A percentile compares a stretch with the other conserved stretches of the same genome.
phyloP scores from a whole-genome alignment of 2,329 filamentous ascomycete genomes.

The Alternaria consortialis region DNA sequence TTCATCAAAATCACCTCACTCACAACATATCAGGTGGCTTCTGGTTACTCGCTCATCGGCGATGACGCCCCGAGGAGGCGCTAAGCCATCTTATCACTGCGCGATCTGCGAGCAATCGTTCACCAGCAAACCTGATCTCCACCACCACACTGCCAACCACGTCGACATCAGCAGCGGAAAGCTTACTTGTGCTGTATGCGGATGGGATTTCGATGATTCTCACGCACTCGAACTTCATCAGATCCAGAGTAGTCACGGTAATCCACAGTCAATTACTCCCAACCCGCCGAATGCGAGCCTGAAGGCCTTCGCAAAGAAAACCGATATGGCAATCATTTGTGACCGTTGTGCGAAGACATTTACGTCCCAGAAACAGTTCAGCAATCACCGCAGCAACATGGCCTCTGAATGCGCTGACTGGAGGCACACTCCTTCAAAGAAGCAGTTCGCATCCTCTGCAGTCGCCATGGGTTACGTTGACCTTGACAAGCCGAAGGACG shows the following conservation, averaged over 20 bases:
- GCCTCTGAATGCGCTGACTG: slow-evolving; percentile 27
- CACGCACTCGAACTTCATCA: slow-evolving; percentile 34
- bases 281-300: slow-evolving; percentile 18
- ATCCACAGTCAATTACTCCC: slow-evolving; percentile 1
- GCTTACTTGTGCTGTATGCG: slow-evolving; percentile 24
- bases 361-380: slow-evolving; percentile 12
- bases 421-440: slow-evolving; percentile 11
- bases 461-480: slow-evolving; percentile 17
- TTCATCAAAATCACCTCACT: neutral
- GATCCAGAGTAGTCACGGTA: slow-evolving; percentile 20
- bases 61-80: neutral
- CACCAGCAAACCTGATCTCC: slow-evolving; percentile 20
- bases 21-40: neutral
- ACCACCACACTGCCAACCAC: slow-evolving; percentile 25
- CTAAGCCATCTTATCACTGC: slow-evolving; percentile 21
- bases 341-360: slow-evolving; percentile 26
- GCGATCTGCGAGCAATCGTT: slow-evolving; percentile 30
- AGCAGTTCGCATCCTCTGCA: neutral
- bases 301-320: neutral
- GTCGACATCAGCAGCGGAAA: slow-evolving; percentile 6
- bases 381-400: slow-evolving; percentile 21
- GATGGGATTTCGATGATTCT: slow-evolving; percentile 26
- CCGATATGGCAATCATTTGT: slow-evolving; percentile 11
- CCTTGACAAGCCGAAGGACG: slow-evolving; percentile 18
- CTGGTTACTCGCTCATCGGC: neutral